Conservation (phyloP, 2,329 filamentous ascomycete species). For the Aspergillus tamarii region DNA sequence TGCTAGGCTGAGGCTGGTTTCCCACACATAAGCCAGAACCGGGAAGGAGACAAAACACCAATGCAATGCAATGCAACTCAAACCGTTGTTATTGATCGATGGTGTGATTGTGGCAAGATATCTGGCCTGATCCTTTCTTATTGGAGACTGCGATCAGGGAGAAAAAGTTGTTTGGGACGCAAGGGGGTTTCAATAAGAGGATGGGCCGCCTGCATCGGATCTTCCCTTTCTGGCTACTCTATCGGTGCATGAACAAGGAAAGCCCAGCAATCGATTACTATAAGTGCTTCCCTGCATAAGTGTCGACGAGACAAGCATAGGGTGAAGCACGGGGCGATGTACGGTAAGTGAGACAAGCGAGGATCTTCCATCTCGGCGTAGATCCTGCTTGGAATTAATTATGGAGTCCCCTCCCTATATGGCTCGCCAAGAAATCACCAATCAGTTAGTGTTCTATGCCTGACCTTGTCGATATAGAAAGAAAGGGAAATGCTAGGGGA, state of each 20-base stretch:
- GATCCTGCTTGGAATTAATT: conserved; percentile 16
- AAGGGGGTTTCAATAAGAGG: conserved; percentile 23
- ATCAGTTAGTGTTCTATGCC: not conserved
- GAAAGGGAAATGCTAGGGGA: not conserved
- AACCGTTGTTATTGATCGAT: conserved; percentile 23
- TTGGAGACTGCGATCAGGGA: conserved; percentile 13
- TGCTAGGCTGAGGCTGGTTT: conserved; percentile 15
- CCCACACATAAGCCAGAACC: conserved; percentile 11
- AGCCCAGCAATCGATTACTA: conserved; percentile 14
- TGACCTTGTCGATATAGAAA: too few species aligned
- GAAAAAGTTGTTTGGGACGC: conserved; percentile 19
- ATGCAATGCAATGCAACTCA: conserved; percentile 31
- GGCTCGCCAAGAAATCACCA: not conserved
- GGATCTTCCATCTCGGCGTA: conserved; percentile 9
- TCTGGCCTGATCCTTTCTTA: conserved; percentile 6
- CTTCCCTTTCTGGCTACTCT: conserved; percentile 12
- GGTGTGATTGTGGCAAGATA: conserved; percentile 14
- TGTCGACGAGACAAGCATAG: conserved; percentile 16
- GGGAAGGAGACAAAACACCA: conserved; percentile 18
- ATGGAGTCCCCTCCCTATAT: conserved; percentile 1
- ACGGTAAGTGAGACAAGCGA: conserved; percentile 20
- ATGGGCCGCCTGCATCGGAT: conserved; percentile 13
- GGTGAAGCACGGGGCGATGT: conserved; percentile 17
- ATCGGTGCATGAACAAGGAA: conserved; percentile 9
- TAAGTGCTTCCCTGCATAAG: conserved; percentile 22